A percentile compares a stretch with the other conserved stretches of the same genome.
phyloP scores from a whole-genome alignment of 140 eudicot genomes.

The Erigeron philadelphicus region DNA sequence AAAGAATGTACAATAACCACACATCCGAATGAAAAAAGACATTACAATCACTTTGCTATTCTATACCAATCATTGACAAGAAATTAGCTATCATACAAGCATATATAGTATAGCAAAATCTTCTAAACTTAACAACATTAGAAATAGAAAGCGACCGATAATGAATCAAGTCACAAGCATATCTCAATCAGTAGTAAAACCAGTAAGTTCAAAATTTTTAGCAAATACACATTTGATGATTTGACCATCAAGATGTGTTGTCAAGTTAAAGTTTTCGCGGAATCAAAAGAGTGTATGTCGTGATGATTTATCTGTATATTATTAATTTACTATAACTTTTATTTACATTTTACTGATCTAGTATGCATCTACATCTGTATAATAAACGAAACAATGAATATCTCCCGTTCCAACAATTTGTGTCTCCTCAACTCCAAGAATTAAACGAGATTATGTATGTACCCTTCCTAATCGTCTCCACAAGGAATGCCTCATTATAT shows the following conservation, averaged over 20 bases:
- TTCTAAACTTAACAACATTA: not conserved
- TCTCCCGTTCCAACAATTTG: constrained; percentile 17
- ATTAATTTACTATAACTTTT: constrained; percentile 10
- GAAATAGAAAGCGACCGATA: not conserved
- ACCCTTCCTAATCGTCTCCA: constrained; percentile 8
- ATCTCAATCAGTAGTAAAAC: not conserved
- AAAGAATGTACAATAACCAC: not conserved
- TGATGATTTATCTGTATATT: constrained; percentile 20
- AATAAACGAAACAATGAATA: constrained; percentile 30
- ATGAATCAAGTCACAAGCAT: not conserved
- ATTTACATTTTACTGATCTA: constrained; percentile 31
- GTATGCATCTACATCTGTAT: constrained; percentile 34
- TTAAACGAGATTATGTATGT: constrained; percentile 4
- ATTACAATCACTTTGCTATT: not conserved
- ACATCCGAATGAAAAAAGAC: not conserved
- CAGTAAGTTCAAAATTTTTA: not conserved
- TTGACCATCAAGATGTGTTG: not conserved
- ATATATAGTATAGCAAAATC: not conserved
- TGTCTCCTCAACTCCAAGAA: constrained; percentile 22
- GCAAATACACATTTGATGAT: not conserved
- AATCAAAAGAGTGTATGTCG: not conserved
- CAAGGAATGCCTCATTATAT: not conserved
- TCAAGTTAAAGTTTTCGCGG: not conserved
- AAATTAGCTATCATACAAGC: not conserved
- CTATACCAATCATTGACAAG: not conserved